Evolutionary conservation across 257 asterid genomes (phyloP), one percentile per base, ranked within the genome.

Genomic region (Orobanche coerulescens): DNA sequence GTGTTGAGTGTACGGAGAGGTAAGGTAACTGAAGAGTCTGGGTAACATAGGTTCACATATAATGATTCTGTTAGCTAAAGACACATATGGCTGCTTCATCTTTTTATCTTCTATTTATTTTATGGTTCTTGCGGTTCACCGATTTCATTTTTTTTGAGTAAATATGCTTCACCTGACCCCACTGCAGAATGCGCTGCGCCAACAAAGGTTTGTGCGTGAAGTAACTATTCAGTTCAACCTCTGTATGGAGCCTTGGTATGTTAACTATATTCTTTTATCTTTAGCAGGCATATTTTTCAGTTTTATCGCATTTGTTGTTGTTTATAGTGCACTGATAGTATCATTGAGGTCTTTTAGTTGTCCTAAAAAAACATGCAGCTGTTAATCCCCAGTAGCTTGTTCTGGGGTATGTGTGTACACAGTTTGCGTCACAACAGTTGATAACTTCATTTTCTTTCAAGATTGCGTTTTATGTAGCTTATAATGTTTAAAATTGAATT

Each of bases 161-260:
- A 23, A 57, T 40, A 64, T 23, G 28, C 57, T 73, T 52, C 26
- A 30, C 20, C 69, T 73, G 55, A 73, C 42, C 19, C 11, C 11
- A 19, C 46, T 37, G 16, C 65, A 93, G 98, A 93, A 89, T 78
- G 96, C 98, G 52, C 67, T 84, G 53, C 90, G 96, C 64, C 94
- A 93, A 48, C 95, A 89, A 80, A 82, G 88, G 74, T 86, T 82
- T 82, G 87, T 93, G 37, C 96, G 96, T 47, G 97, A 89, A 82
- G 97, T 89, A 59, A 81, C 95, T 3, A 73, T 83, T 65, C 94
- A 81, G 79, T 93, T 86, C 83, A 93, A 86, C 80, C 82, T 89
- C 61, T 93, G 97, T 66, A 84, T 81, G 87, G 99, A 93, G 78
- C 99, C 99, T 57, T 93, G 99, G 99, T 93, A 86, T 63, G 87